These are phyloP conservation scores for Globisporangium irregulare DNA, from an alignment of 352 stramenopile species.

Conservation along the genomic window DNA sequence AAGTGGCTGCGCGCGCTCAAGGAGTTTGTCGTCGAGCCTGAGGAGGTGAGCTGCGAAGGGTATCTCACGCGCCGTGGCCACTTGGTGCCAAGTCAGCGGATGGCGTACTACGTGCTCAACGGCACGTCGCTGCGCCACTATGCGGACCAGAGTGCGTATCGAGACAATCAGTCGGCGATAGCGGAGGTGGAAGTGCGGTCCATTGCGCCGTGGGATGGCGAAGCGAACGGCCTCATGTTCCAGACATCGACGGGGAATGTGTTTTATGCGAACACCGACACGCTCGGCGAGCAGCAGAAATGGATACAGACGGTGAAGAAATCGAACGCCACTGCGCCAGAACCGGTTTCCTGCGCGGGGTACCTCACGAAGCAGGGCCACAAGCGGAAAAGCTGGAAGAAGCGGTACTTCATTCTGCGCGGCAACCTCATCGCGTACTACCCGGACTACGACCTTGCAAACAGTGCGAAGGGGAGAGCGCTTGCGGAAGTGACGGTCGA, in stretches of 20 bases:
- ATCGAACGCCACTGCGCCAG: conserved; percentile 63
- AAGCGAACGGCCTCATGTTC: conserved; percentile 84
- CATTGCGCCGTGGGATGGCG: conserved; percentile 74
- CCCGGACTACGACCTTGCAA: conserved; percentile 85
- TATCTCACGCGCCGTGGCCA: conserved; percentile 86
- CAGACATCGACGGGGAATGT: conserved; percentile 81
- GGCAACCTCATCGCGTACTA: conserved; percentile 78
- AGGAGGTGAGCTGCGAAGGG: conserved; percentile 84
- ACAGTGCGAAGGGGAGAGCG: conserved; percentile 72
- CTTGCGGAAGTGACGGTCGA: conserved; percentile 81
- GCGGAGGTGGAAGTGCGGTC: conserved; percentile 81
- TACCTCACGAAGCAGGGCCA: conserved; percentile 89
- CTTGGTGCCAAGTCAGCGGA: conserved; percentile 82
- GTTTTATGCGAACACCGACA: conserved; percentile 83
- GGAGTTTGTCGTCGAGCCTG: conserved; percentile 83
- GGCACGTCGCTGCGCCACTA: conserved; percentile 82
- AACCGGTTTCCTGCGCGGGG: conserved; percentile 76
- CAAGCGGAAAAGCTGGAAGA: conserved; percentile 91
- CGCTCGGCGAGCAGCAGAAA: conserved; percentile 74
- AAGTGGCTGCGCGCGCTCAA: conserved; percentile 82
- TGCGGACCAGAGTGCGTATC: conserved; percentile 78
- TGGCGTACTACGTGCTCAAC: conserved; percentile 86
- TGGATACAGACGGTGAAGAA: conserved; percentile 75
- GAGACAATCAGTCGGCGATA: conserved; percentile 81
- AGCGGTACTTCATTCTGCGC: conserved; percentile 87